These are phyloP conservation scores for Fonsecaea multimorphosa DNA, from an alignment of 2,329 filamentous ascomycete genomes.

Conservation along the genomic window DNA sequence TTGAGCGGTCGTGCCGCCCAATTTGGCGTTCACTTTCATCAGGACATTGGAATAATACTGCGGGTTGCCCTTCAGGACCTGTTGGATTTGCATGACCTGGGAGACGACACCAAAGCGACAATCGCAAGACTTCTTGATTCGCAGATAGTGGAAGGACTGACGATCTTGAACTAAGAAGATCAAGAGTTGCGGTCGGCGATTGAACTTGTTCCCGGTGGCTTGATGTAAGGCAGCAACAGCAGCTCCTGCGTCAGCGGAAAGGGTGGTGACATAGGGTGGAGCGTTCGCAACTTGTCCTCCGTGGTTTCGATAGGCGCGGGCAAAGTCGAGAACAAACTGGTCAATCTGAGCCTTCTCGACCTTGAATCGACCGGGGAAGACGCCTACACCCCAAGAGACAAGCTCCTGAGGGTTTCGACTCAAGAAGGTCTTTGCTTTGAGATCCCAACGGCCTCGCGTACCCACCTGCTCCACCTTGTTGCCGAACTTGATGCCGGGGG, in stretches of 20 bases:
- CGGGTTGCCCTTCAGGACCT: slow-evolving; percentile 71
- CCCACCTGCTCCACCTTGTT: slow-evolving; percentile 64
- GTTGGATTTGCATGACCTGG: slow-evolving; percentile 76
- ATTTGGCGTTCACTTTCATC: slow-evolving; percentile 97
- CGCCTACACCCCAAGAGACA: slow-evolving; percentile 75
- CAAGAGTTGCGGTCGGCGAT: slow-evolving; percentile 72
- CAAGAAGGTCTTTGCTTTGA: slow-evolving; percentile 80
- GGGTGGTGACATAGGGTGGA: slow-evolving; percentile 53
- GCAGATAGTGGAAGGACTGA: slow-evolving; percentile 74
- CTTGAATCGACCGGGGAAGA: slow-evolving; percentile 63
- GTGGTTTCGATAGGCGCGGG: slow-evolving; percentile 65
- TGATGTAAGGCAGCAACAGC: slow-evolving; percentile 64
- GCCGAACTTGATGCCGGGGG: slow-evolving; percentile 72
- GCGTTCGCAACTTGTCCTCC: slow-evolving; percentile 62
- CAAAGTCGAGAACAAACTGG: slow-evolving; percentile 66
- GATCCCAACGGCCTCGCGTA: slow-evolving; percentile 80
- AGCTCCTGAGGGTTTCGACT: slow-evolving; percentile 67
- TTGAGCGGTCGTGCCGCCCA: slow-evolving; percentile 77
- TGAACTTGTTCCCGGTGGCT: slow-evolving; percentile 59
- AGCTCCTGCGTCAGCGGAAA: slow-evolving; percentile 56
- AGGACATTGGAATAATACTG: slow-evolving; percentile 94
- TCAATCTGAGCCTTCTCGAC: slow-evolving; percentile 54
- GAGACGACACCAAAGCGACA: slow-evolving; percentile 82
- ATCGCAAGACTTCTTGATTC: slow-evolving; percentile 88
- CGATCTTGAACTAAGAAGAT: slow-evolving; percentile 78